These are phyloP conservation scores for Carex sylvatica DNA, from an alignment of 202 grass and related monocot species.

Conservation along the genomic window DNA sequence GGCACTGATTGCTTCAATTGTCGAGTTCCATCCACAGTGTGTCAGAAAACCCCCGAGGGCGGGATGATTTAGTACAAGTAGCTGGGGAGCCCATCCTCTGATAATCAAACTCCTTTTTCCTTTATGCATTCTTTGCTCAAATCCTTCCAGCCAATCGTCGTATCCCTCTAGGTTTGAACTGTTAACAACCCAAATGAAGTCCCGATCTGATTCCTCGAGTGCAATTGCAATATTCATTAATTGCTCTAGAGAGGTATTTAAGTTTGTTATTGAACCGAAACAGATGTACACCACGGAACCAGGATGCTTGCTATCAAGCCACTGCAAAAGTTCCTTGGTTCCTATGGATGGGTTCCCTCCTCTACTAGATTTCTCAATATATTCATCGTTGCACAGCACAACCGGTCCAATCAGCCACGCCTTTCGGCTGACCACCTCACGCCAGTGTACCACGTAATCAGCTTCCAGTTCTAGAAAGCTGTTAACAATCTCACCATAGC, in stretches of 20 bases:
- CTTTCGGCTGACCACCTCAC: constrained; percentile 19
- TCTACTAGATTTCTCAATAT: constrained; percentile 2
- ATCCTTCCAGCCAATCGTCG: constrained; percentile 46
- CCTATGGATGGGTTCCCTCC: not conserved
- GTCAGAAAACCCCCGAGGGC: constrained; percentile 60
- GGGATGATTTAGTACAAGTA: constrained; percentile 42
- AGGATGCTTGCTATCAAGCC: constrained; percentile 36
- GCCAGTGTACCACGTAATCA: constrained; percentile 50
- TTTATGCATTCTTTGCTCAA: constrained; percentile 32
- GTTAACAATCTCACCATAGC: constrained; percentile 60
- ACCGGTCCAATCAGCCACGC: constrained; percentile 55
- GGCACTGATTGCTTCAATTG: constrained; percentile 39
- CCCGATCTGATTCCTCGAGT: constrained; percentile 32
- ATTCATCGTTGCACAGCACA: constrained; percentile 34
- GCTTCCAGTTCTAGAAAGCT: constrained; percentile 58
- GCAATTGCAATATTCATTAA: constrained; percentile 50
- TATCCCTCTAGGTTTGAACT: not conserved
- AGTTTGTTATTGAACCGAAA: constrained; percentile 44
- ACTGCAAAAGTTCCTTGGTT: constrained; percentile 26
- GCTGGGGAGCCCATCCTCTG: constrained; percentile 60
- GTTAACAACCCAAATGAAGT: constrained; percentile 57
- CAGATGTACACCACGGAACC: constrained; percentile 58
- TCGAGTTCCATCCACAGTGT: constrained; percentile 85
- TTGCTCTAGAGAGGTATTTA: constrained; percentile 31
- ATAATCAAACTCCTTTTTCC: constrained; percentile 39